phyloP scores from a whole-genome alignment of 441 rosid species.

The Adansonia gregorii region DNA sequence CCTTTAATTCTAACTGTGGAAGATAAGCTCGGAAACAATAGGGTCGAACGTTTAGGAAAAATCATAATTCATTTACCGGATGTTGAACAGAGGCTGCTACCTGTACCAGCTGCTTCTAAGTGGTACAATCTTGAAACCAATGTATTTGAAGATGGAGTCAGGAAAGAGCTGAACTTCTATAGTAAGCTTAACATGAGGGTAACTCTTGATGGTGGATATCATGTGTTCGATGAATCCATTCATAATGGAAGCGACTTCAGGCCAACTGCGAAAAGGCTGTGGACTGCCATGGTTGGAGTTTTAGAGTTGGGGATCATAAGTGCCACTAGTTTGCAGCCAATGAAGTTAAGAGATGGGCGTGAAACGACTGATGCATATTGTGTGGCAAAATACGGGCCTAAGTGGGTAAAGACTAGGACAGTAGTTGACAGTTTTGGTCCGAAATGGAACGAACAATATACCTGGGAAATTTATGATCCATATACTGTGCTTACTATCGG shows the following conservation, averaged over 20 bases:
- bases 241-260: not conserved
- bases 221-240: not conserved
- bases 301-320: not conserved
- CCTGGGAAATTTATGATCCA: constrained; percentile 66
- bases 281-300: not conserved
- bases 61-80: constrained; percentile 33
- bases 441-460: constrained; percentile 30
- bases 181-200: not conserved
- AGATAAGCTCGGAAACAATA: constrained; percentile 39
- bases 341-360: not conserved
- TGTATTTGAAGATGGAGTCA: constrained; percentile 27
- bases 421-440: constrained; percentile 41
- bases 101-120: not conserved
- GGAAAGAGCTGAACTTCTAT: not conserved
- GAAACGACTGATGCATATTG: constrained; percentile 48
- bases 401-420: constrained; percentile 51
- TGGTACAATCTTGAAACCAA: constrained; percentile 32
- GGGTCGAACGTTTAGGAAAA: constrained; percentile 43
- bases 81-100: constrained; percentile 35
- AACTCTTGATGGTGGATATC: not conserved
- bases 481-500: constrained; percentile 51
- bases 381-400: constrained; percentile 52
- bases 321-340: not conserved
- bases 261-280: not conserved
- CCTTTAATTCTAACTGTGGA: constrained; percentile 38